These are phyloP conservation scores for Scedosporium aurantiacum DNA, from an alignment of 2,329 filamentous ascomycete species.

Conservation along the genomic window DNA sequence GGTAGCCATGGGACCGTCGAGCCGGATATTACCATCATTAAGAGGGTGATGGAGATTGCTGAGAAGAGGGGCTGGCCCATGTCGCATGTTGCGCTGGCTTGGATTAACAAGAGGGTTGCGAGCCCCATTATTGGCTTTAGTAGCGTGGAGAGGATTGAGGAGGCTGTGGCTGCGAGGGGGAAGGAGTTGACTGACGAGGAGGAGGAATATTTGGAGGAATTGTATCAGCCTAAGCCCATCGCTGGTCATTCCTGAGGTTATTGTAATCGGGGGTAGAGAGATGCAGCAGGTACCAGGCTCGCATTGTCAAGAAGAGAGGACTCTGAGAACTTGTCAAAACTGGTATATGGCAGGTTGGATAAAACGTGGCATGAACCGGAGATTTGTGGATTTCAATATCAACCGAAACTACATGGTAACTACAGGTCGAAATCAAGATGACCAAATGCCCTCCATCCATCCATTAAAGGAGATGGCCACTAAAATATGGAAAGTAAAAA, in stretches of 20 bases:
- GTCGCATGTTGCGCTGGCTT: slow-evolving; percentile 53
- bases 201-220: slow-evolving; percentile 48
- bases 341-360: no score
- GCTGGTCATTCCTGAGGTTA: neutral
- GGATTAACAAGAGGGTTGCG: slow-evolving; percentile 41
- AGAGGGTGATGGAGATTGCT: slow-evolving; percentile 37
- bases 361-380: no score
- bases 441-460: no score
- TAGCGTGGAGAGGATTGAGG: slow-evolving; percentile 45
- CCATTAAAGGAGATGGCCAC: no score
- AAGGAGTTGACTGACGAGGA: slow-evolving; percentile 45
- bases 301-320: neutral
- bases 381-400: no score
- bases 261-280: neutral
- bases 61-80: slow-evolving; percentile 47
- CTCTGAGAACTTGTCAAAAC: no score
- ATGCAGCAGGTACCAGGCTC: neutral
- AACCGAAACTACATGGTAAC: no score
- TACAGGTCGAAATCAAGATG: no score
- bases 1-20: slow-evolving; percentile 21
- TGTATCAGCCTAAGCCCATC: slow-evolving; percentile 44
- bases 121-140: slow-evolving; percentile 53
- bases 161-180: slow-evolving; percentile 36
- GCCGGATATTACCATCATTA: slow-evolving; percentile 20
- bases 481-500: no score